A percentile compares a stretch with the other conserved stretches of the same genome.
These are phyloP conservation scores for Lagenaria siceraria DNA, from an alignment of 306 rosid genomes.

Conservation along the genomic window DNA sequence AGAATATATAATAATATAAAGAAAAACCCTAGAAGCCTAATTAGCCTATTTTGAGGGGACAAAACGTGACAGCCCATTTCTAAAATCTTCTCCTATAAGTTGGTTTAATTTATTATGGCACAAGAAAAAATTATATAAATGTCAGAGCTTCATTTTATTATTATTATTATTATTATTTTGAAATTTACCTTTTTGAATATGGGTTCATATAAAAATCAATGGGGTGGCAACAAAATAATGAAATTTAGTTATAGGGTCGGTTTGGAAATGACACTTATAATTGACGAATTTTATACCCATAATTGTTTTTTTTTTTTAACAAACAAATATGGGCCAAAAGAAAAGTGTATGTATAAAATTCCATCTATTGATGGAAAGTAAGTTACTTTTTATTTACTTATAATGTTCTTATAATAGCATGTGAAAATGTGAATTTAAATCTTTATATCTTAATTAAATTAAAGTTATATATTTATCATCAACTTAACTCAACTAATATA, in stretches of 20 bases:
- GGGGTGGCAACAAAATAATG: background rate
- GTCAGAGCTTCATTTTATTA: background rate
- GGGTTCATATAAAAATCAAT: background rate
- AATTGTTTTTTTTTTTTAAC: too few relatives aligned
- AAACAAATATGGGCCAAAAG: too few relatives aligned
- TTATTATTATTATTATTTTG: too few relatives aligned
- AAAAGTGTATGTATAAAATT: too few relatives aligned
- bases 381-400: too few relatives aligned
- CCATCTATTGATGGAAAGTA: too few relatives aligned
- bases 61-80: background rate
- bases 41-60: background rate
- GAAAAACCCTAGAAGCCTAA: background rate
- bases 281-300: too few relatives aligned
- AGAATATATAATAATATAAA: background rate
- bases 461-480: too few relatives aligned
- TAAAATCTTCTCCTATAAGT: background rate
- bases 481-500: too few relatives aligned
- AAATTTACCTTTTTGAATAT: background rate
- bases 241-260: background rate
- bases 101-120: background rate
- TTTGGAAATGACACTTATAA: background rate
- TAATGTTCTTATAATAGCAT: too few relatives aligned
- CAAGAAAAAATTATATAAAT: background rate
- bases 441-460: too few relatives aligned
- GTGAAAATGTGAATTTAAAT: too few relatives aligned